Evolutionary conservation across 148 eudicot genomes (phyloP), one percentile per base, ranked within the genome.

Genomic region (Chenopodium formosanum): DNA sequence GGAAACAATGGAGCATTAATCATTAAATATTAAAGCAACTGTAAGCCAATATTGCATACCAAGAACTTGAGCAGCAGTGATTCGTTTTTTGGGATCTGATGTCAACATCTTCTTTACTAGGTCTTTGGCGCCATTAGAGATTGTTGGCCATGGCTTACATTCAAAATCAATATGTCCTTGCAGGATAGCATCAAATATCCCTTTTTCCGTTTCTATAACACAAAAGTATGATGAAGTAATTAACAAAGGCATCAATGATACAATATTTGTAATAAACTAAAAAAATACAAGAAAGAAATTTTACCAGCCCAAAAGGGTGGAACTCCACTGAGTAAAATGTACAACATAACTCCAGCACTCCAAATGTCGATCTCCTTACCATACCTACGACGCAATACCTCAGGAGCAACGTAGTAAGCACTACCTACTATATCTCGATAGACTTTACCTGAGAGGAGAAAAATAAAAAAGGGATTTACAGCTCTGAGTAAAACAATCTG

Each of bases 301-400:
- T 89, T 88, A 94, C 98, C 98, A 37, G 95, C 97, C 98, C 98
- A 94, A 78, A 94, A 94, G 27, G 98, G 98, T 72, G 98, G 98
- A 37, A 91, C 98, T 79, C 98, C 98, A 82, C 95, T 90, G 77
- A 94, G 97, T 82, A 94, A 87, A 81, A 94, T 94, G 85, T 94
- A 94, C 82, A 94, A 60, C 86, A 94, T 94, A 52, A 93, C 98
- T 83, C 98, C 98, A 23, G 98, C 98, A 81, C 98, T 94, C 98
- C 98, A 94, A 46, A 94, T 83, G 71, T 94, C 98, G 70, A 85
- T 80, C 82, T 91, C 98, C 83, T 94, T 94, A 2, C 98, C 98
- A 76, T 94, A 94, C 83, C 84, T 89, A 70, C 98, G 94, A 60
- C 89, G 89, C 73, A 94, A 79, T 17, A 94, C 98, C 85, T 94